Base-by-base conservation (phyloP, 352 stramenopile species). In the Phytophthora litchii region DNA sequence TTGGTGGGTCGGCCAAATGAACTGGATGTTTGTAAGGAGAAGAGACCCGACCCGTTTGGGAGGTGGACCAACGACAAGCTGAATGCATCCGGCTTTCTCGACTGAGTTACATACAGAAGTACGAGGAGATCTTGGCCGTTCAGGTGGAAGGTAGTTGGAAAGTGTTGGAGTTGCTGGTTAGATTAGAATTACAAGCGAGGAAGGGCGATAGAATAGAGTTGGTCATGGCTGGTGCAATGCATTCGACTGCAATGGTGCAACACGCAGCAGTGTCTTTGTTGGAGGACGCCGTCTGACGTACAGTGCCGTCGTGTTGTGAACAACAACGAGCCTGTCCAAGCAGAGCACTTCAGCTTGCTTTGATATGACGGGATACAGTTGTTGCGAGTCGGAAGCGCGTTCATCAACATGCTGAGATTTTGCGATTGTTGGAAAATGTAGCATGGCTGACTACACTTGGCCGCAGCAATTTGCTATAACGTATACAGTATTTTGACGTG, bases 31-130 rank as follows among this genome's bases (percentile, higher is more conserved):
- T 60, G 56, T 65, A 65, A 40, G 19, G 2, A 2, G 16, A 23
- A 3, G 9, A 14, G 9, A 14, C 48, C 41, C 49, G 31, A 60
- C 52, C 52, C 31, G 52, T 43, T 58, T 42, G 14, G 5, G 17
- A 58, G 37, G 48, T 55, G 59, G 51, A 67, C 58, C 58, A 61
- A 43, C 58, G 27, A 67, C 23, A 36, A 29, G 36, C 54, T 55
- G 37, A 47, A 57, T 49, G 42, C 53, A 43, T 64, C 60, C 54
- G 60, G 54, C 60, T 70, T 44, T 31, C 35, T 57, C 16, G 36
- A n/a, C 49, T 45, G 13, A 29, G 37, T 49, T 63, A 48, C 36
- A 43, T n/a, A n/a, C 27, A 47, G 20, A 36, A 48, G 25, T 16
- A 46, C 27, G 29, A 13, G 10, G 45, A 40, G 17, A 54, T 54